Evolutionary conservation across 148 eudicot genomes (phyloP).

Genomic region (Hydrangea macrophylla): DNA sequence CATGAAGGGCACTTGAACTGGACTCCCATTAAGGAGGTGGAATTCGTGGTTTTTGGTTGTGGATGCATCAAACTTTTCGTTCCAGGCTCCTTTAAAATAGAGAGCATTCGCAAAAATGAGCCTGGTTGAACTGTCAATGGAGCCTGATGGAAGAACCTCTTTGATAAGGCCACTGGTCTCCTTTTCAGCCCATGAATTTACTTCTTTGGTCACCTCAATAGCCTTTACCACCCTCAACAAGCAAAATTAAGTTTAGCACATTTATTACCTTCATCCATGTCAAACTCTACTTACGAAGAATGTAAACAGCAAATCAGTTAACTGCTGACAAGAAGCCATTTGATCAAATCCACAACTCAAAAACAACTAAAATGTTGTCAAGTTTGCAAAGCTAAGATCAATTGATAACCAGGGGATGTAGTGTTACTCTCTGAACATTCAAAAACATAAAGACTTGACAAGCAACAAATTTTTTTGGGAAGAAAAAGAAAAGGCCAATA

Average conservation of each 20-base stretch:
- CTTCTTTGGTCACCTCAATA: constrained; percentile 54
- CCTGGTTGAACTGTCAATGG: constrained; percentile 58
- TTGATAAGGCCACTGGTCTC: constrained; percentile 79
- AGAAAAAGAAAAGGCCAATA: not conserved
- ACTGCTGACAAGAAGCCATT: not conserved
- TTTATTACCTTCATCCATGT: not conserved
- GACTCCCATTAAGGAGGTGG: constrained; percentile 59
- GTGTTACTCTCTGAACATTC: not conserved
- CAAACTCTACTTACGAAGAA: not conserved
- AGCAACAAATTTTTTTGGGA: not conserved
- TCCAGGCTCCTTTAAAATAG: constrained; percentile 92
- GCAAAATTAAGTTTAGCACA: constrained; percentile 1
- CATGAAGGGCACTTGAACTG: constrained; percentile 81
- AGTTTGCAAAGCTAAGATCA: not conserved
- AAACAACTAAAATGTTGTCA: not conserved
- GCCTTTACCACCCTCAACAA: constrained; percentile 46
- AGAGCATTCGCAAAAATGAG: constrained; percentile 82
- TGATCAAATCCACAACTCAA: not conserved
- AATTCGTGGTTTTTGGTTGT: constrained; percentile 58
- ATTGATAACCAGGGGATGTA: not conserved
- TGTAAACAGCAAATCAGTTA: not conserved
- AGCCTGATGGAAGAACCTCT: constrained; percentile 72
- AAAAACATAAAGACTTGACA: not conserved
- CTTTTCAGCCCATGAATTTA: constrained; percentile 81
- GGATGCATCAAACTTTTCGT: constrained; percentile 58